These are phyloP conservation scores for Backusella morwellensis DNA, from an alignment of 192 early-diverging fungal genomes.

Conservation along the genomic window DNA sequence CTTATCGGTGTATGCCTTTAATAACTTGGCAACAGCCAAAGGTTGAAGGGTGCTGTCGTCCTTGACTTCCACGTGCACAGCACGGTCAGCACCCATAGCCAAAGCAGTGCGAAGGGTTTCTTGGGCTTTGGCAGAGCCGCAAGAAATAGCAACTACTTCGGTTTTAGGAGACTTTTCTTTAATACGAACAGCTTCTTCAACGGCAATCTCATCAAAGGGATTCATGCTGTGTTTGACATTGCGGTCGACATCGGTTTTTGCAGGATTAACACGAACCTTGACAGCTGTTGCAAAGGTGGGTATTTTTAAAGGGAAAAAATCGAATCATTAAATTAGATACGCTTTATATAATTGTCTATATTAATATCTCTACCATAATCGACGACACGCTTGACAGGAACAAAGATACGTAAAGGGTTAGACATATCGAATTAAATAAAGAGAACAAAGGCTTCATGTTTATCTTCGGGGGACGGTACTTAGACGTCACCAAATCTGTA, in stretches of 20 bases:
- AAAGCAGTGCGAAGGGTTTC: constrained; percentile 96
- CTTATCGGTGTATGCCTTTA: constrained; percentile 85
- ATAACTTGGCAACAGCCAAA: constrained; percentile 86
- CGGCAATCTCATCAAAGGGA: constrained; percentile 98
- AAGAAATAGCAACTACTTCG: constrained; percentile 87
- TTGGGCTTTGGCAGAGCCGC: constrained; percentile 85
- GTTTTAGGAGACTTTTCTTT: constrained; percentile 69
- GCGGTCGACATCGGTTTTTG: constrained; percentile 87
- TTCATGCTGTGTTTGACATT: constrained; percentile 99
- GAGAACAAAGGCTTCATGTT: background rate
- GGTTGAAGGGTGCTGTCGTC: constrained; percentile 80
- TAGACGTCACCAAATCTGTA: too few relatives aligned
- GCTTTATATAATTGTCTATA: background rate
- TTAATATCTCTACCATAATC: constrained; percentile 43
- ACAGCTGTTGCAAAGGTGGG: constrained; percentile 50
- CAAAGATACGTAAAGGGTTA: constrained; percentile 69
- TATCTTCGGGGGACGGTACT: background rate
- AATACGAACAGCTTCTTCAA: constrained; percentile 93
- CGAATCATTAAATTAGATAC: background rate
- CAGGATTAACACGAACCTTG: constrained; percentile 94
- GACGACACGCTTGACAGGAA: constrained; percentile 89
- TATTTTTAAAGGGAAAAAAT: background rate
- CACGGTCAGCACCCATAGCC: constrained; percentile 97
- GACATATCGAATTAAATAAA: constrained; percentile 19
- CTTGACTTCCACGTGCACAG: constrained; percentile 87